Percentiles rank a stretch among this genome's conserved stretches.
These are phyloP conservation scores for Rhodomyrtus tomentosa DNA, from an alignment of 345 rosid genomes.

Conservation along the genomic window DNA sequence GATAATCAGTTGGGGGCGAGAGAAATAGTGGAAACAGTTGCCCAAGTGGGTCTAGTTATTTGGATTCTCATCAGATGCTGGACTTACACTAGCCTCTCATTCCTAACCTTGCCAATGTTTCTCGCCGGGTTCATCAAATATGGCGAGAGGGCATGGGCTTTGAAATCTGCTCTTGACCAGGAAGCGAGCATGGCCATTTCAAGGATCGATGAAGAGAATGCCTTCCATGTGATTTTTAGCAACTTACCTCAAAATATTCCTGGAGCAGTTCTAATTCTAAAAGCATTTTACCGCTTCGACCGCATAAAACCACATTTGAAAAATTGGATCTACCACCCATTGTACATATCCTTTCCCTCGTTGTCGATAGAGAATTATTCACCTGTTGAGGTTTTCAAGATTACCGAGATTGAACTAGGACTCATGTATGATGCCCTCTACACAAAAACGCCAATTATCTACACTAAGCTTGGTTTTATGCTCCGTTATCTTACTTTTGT, in stretches of 20 bases:
- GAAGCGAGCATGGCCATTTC: not conserved
- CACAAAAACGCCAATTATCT: not conserved
- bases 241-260: not conserved
- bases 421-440: constrained; percentile 5
- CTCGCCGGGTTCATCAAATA: not conserved
- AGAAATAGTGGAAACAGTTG: constrained; percentile 14
- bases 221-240: not conserved
- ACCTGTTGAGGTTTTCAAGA: not conserved
- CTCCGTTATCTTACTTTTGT: not conserved
- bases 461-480: not conserved
- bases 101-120: not conserved
- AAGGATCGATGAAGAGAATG: not conserved
- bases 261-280: not conserved
- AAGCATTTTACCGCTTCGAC: constrained; percentile 4
- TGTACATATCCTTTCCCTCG: not conserved
- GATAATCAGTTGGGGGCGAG: constrained; percentile 27
- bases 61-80: constrained; percentile 5
- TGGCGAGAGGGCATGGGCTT: not conserved
- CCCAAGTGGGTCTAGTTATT: constrained; percentile 10
- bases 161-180: not conserved
- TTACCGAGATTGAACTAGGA: constrained; percentile 2
- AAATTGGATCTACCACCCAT: constrained; percentile 6
- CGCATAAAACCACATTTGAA: constrained; percentile 7
- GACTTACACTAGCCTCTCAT: constrained; percentile 1
- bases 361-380: not conserved